Conservation (phyloP, 179 eudicot genomes). For the Drosera spatulata region DNA sequence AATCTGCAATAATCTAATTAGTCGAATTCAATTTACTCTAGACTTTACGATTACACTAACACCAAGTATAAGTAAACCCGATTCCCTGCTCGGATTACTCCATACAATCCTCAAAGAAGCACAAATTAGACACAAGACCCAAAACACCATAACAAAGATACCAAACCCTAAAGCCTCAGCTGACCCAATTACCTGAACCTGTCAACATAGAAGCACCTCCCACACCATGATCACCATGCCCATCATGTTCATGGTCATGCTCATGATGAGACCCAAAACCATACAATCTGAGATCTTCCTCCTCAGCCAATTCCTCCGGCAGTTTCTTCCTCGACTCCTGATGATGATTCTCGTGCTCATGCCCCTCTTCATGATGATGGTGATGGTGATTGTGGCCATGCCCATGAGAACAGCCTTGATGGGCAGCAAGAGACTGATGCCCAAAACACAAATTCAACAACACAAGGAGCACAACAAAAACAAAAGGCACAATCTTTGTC, state of each 20-base stretch:
- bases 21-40: not conserved
- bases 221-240: conserved; percentile 11
- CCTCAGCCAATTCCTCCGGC: conserved; percentile 90
- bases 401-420: conserved; percentile 31
- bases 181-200: conserved; percentile 38
- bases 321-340: conserved; percentile 18
- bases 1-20: not conserved
- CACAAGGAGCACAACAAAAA: conserved; percentile 8
- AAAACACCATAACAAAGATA: too few species aligned
- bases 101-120: too few species aligned
- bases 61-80: too few species aligned
- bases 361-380: conserved; percentile 11
- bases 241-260: conserved; percentile 17
- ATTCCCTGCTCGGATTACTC: too few species aligned
- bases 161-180: not conserved
- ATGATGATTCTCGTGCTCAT: conserved; percentile 1
- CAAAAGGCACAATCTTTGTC: conserved; percentile 9
- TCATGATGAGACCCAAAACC: conserved; percentile 35
- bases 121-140: too few species aligned
- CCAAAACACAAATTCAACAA: conserved; percentile 19
- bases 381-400: conserved; percentile 19
- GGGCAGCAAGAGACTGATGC: conserved; percentile 29
- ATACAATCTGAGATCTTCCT: conserved; percentile 63
- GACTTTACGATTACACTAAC: not conserved
- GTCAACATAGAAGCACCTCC: conserved; percentile 32